These are phyloP conservation scores for Triticum monococcum DNA, from an alignment of 176 grass and related monocot species.

Conservation along the genomic window DNA sequence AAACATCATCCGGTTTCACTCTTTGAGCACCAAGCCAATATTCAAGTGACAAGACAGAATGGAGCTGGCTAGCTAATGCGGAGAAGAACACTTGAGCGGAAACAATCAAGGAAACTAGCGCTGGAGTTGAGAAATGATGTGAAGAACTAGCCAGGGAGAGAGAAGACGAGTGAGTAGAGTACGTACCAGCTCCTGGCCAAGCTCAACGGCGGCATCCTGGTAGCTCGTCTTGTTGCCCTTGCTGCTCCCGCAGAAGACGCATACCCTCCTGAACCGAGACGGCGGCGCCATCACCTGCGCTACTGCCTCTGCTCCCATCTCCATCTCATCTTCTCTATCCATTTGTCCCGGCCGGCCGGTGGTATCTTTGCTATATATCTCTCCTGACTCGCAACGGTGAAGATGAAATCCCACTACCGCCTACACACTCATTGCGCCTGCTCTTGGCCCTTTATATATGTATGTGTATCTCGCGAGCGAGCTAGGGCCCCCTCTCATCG, in stretches of 20 bases:
- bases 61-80: no score
- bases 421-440: conserved; percentile 34
- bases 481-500: conserved; percentile 17
- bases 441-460: conserved; percentile 40
- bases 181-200: conserved; percentile 50
- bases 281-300: conserved; percentile 1
- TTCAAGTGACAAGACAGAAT: not conserved
- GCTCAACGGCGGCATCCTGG: conserved; percentile 57
- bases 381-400: not conserved
- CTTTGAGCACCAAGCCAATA: not conserved
- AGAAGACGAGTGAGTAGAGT: not conserved
- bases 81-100: not conserved
- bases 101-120: not conserved
- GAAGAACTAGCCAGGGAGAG: not conserved
- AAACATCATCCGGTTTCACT: not conserved
- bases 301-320: not conserved
- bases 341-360: not conserved
- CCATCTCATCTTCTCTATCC: conserved; percentile 11
- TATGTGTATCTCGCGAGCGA: not conserved
- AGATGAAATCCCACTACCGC: conserved; percentile 24
- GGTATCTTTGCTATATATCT: not conserved
- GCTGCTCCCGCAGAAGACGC: conserved; percentile 67
- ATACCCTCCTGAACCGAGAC: conserved; percentile 57
- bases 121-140: not conserved
- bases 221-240: conserved; percentile 67